Evolutionary conservation across 345 rosid species (phyloP).

Genomic region (Eucalyptus sp.): DNA sequence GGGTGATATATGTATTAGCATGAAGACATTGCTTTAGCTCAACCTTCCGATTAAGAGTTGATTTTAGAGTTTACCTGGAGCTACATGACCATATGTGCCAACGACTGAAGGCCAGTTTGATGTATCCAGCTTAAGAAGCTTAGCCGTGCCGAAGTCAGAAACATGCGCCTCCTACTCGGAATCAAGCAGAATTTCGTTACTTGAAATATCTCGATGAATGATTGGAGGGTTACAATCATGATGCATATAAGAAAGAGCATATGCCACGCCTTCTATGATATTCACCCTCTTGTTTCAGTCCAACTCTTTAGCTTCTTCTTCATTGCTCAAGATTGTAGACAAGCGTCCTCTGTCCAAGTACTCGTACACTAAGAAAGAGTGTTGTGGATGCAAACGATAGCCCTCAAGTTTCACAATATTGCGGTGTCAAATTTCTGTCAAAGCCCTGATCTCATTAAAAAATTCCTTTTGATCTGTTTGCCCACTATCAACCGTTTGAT

Average conservation of each 20-base stretch:
- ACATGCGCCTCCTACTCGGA: too few species aligned
- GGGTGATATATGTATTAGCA: too few species aligned
- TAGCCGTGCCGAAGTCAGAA: conserved; percentile 4
- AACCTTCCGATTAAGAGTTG: background rate
- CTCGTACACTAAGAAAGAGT: conserved; percentile 5
- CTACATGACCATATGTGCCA: background rate
- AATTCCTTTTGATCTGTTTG: background rate
- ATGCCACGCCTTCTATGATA: too few species aligned
- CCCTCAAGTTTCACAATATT: conserved; percentile 1
- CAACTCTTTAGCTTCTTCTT: too few species aligned
- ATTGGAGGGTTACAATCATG: too few species aligned
- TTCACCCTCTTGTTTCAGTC: too few species aligned
- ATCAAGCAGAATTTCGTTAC: too few species aligned
- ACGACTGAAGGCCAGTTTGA: conserved; percentile 3
- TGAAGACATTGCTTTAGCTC: too few species aligned
- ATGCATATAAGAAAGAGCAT: too few species aligned
- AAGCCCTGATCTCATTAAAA: background rate
- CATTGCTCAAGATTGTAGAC: too few species aligned
- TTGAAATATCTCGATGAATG: too few species aligned
- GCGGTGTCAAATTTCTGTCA: background rate
- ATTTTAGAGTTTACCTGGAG: too few species aligned
- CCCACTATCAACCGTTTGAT: background rate
- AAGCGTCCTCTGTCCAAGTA: background rate
- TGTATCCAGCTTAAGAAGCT: conserved; percentile 3
- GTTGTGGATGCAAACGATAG: background rate